Conservation (phyloP, 1,284 basidiomycete genomes). For the Neolentinus lepideus region DNA sequence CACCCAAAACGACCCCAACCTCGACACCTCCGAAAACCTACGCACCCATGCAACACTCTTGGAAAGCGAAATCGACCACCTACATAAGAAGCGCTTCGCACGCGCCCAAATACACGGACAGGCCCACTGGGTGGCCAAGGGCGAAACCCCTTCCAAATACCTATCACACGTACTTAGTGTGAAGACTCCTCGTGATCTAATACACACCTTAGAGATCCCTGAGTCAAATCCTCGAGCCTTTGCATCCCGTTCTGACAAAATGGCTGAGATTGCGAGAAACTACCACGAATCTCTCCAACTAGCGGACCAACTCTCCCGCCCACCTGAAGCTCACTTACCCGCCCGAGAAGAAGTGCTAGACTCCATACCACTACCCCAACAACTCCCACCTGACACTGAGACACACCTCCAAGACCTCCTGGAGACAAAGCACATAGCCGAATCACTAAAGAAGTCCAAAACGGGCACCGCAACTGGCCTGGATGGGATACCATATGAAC, state of each 20-base stretch:
- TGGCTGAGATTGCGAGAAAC: conserved; percentile 13
- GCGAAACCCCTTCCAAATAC: conserved; percentile 21
- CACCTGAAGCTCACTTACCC: not conserved
- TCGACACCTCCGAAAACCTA: not conserved
- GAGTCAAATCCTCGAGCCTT: conserved; percentile 3
- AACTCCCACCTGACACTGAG: not conserved
- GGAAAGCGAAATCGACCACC: conserved; percentile 1
- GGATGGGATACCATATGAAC: conserved; percentile 10
- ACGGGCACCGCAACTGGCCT: conserved; percentile 5
- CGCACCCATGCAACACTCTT: not conserved
- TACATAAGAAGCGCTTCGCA: conserved; percentile 10
- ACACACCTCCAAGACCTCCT: conserved; percentile 6
- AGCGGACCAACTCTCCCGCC: not conserved
- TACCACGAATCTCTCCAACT: conserved; percentile 21
- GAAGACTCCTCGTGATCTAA: conserved; percentile 18
- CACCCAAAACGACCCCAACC: not conserved
- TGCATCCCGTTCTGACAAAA: conserved; percentile 5
- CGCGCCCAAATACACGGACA: conserved; percentile 8
- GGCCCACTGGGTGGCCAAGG: conserved; percentile 14
- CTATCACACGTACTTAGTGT: conserved; percentile 21
- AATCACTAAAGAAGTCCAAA: not conserved
- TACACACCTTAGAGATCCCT: conserved; percentile 14
- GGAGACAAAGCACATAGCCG: not conserved
- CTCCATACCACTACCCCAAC: not conserved
- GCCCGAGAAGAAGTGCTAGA: not conserved